A percentile compares a stretch with the other conserved stretches of the same genome.
Evolutionary conservation across 805 yeast species (phyloP).

Genomic region (Metschnikowia proteae): DNA sequence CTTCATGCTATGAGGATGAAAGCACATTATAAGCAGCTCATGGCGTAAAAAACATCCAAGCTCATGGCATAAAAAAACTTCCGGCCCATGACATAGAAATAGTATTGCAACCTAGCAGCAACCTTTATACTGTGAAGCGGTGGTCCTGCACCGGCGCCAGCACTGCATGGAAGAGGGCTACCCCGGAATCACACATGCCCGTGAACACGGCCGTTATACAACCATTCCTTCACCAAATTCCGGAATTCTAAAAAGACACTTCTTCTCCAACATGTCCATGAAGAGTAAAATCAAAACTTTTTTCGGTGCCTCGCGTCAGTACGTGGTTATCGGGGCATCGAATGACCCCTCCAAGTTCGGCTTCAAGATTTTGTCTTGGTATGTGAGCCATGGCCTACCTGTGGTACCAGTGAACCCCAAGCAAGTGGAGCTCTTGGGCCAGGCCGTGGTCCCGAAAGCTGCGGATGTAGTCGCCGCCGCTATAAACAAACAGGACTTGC

Average conservation of each 20-base stretch:
- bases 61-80: no score
- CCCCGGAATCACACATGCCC: constrained; percentile 2
- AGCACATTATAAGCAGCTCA: no score
- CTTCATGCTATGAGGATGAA: no score
- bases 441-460: constrained; percentile 34
- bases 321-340: constrained; percentile 72
- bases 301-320: constrained; percentile 50
- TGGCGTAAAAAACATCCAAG: no score
- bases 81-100: neutral
- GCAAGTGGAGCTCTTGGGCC: constrained; percentile 44
- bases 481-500: constrained; percentile 17
- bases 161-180: neutral
- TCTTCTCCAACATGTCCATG: constrained; percentile 30
- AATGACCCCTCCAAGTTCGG: constrained; percentile 64
- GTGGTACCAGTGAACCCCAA: constrained; percentile 67
- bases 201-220: neutral
- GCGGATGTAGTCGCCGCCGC: constrained; percentile 25
- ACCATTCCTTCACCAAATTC: neutral
- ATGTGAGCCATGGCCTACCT: constrained; percentile 49
- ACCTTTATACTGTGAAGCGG: neutral
- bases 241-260: no score
- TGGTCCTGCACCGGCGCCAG: neutral
- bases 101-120: neutral
- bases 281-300: constrained; percentile 39
- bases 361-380: constrained; percentile 66